Base-by-base conservation (phyloP, 768 basidiomycete genomes). In the Royoungia palumana region DNA sequence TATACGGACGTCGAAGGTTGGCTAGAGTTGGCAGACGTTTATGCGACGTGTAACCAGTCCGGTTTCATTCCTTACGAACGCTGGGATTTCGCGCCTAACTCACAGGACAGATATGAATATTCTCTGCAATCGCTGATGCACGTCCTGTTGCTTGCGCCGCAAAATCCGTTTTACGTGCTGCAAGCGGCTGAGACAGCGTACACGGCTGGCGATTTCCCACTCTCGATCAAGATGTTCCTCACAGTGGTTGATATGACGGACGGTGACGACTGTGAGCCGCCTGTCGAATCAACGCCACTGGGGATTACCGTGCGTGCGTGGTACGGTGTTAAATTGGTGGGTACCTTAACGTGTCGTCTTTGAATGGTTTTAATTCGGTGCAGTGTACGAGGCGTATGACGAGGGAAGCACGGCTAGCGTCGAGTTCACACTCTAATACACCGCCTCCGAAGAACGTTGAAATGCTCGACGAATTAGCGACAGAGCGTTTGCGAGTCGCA, bases 1-100 rank as follows among this genome's bases (percentile, higher is more conserved):
- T 96, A 95, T 64, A 82, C 82, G 19, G 94, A 96, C 55, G 73
- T 85, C 13, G 90, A 94, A 56, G 91, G 80, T 11, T 95, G 94
- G 93, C 69, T 89, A 16, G 87, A 94, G 63, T 79, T 96, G 20
- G 83, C 89, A 0, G 85, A 89, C 59, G 79, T 90, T 5, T 91
- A 95, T 57, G 72, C 82, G 5, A 75, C 79, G 11, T 83, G 85
- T 57, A 80, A 82, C 56, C 84, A 87, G 89, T 93, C 53, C 44
- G 87, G 71, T 4, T 49, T 37, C 20, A 21, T 35, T 5, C 35
- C 13, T 13, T 16, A 4, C 8, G 36, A 16, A 8, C 14, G 11
- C 37, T 12, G 13, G 7, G 21, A 16, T 17, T 14, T 2, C 22
- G 30, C 30, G 12, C 5, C 54, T 59, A 32, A 56, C 20, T 10